Conservation (phyloP, 2,329 filamentous ascomycete genomes). For the Colletotrichum cereale region DNA sequence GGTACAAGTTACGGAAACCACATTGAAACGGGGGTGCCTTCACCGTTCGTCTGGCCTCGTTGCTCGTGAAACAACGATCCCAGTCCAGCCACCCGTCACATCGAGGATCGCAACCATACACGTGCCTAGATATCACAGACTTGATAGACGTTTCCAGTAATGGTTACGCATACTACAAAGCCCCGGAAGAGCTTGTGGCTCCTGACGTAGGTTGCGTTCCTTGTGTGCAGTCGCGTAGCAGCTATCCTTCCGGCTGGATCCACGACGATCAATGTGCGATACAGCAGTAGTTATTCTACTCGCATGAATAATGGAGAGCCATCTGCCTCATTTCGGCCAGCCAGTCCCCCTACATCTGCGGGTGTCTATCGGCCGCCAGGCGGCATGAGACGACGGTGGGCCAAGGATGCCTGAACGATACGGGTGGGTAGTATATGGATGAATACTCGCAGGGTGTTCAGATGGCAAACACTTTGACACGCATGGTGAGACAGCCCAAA, state of each 20-base stretch:
- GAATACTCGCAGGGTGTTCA: no score
- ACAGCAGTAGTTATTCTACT: neutral
- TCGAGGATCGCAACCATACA: neutral
- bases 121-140: no score
- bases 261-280: neutral
- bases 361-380: neutral
- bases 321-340: neutral
- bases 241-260: neutral
- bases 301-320: neutral
- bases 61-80: neutral
- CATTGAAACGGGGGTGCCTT: neutral
- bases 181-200: no score
- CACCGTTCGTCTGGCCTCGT: neutral
- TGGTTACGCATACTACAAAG: neutral
- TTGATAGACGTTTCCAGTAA: neutral
- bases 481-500: neutral
- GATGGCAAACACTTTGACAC: neutral
- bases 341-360: neutral
- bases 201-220: neutral
- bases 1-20: neutral
- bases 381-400: neutral
- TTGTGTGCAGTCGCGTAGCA: neutral
- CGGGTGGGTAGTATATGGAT: neutral
- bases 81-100: neutral
- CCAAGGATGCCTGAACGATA: neutral